Percentiles rank a stretch among this genome's conserved stretches.
These are phyloP conservation scores for Boletus fagicola DNA, from an alignment of 768 basidiomycete genomes.

Conservation along the genomic window DNA sequence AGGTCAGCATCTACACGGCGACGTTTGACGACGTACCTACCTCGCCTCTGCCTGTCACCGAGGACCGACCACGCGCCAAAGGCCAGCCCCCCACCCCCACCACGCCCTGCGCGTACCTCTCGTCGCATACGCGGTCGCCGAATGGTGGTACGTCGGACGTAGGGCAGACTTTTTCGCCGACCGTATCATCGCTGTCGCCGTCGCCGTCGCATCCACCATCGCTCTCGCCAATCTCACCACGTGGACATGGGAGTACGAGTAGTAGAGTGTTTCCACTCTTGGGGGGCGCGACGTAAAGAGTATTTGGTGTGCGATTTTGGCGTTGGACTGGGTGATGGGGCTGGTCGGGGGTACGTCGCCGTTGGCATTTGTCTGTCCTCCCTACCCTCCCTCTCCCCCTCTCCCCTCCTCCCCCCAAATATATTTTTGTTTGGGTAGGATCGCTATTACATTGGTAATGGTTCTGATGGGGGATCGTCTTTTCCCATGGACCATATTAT, in stretches of 20 bases:
- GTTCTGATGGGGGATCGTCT: no score
- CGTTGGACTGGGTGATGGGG: neutral
- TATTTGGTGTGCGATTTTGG: neutral
- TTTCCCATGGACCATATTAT: no score
- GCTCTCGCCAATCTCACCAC: conserved; percentile 16
- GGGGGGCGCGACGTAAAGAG: neutral
- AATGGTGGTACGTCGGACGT: no score
- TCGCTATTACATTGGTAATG: no score
- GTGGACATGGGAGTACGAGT: neutral
- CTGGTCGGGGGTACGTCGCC: neutral
- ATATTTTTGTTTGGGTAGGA: no score
- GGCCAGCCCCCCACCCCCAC: conserved; percentile 18
- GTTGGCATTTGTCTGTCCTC: no score
- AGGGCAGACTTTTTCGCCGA: no score
- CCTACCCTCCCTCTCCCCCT: no score
- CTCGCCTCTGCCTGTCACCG: conserved; percentile 15
- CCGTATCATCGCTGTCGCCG: no score
- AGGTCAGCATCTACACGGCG: conserved; percentile 8
- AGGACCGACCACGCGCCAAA: conserved; percentile 33
- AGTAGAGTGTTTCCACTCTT: conserved; percentile 12
- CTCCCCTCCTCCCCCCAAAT: no score
- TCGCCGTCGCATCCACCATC: neutral
- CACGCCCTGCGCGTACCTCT: conserved; percentile 57
- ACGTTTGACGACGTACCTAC: conserved; percentile 15
- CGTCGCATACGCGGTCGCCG: conserved; percentile 47